Conservation (phyloP, 108 stramenopile species). For the Cyclotella sp. region DNA sequence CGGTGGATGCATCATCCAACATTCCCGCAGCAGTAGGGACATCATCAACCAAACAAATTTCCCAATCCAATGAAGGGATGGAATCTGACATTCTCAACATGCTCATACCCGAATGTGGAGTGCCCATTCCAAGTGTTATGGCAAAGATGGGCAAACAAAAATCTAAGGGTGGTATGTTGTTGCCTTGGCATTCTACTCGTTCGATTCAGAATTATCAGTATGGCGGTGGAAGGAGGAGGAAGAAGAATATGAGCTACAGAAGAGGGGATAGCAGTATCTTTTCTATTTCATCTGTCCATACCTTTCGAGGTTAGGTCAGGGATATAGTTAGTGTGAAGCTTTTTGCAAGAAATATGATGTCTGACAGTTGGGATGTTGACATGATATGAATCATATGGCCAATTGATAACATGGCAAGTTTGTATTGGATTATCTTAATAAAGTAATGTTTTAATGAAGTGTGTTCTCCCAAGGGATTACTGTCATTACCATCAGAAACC, state of each 20-base stretch:
- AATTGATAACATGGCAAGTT: too few species aligned
- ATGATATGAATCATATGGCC: not conserved
- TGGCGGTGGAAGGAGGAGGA: slow-evolving; percentile 23
- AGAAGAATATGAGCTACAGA: slow-evolving; percentile 17
- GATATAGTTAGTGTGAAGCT: not conserved
- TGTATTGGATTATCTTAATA: too few species aligned
- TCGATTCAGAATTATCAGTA: slow-evolving; percentile 46
- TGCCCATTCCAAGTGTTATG: slow-evolving; percentile 44
- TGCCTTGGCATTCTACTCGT: slow-evolving; percentile 49
- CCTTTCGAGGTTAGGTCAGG: slow-evolving; percentile 34
- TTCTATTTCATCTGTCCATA: slow-evolving; percentile 34
- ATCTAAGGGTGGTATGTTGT: slow-evolving; percentile 35
- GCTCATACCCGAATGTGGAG: slow-evolving; percentile 47
- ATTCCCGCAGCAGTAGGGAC: not conserved
- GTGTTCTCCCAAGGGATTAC: too few species aligned
- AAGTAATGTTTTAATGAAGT: too few species aligned
- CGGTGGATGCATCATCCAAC: not conserved
- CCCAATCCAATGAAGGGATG: slow-evolving; percentile 13
- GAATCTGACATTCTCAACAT: slow-evolving; percentile 29
- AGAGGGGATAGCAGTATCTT: slow-evolving; percentile 30
- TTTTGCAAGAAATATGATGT: not conserved
- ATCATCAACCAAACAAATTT: slow-evolving; percentile 6
- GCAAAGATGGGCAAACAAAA: slow-evolving; percentile 26
- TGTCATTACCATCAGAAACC: too few species aligned
- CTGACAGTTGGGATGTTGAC: not conserved